Base-by-base conservation (phyloP, 768 basidiomycete species). In the Mycena olivaceomarginata region DNA sequence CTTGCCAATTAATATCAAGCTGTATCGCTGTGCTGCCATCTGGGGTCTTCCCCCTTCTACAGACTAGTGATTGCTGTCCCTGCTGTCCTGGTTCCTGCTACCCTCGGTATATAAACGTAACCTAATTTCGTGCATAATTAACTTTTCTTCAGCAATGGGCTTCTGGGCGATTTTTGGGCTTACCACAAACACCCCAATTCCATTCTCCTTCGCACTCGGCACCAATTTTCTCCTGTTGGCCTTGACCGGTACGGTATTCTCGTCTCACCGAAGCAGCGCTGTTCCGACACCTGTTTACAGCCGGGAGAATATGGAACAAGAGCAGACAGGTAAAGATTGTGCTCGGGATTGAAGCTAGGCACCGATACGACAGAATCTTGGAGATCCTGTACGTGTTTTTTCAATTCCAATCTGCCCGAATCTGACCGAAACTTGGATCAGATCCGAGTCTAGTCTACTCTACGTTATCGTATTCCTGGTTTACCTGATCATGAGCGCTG, bases 401-500 rank as follows among this genome's bases (percentile, higher is more conserved):
- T 31, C 31, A 31, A 31, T 31, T 31, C 31, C 31, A 31, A 31
- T 31, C 31, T 31, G 31, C 31, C 4, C 31, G 31, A 31, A 31
- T 31, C 31, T 31, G 31, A 2, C 31, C 2, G 31, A 31, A 4
- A 31, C 31, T 31, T 31, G 31, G 31, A 31, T 3, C 39, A 73
- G 72, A 53, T 73, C 65, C 65, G 72, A 73, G 13, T 73, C 72
- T 4, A 73, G 72, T n/a, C 57, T 73, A 15, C 57, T 73, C 8
- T 73, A 73, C 37, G 41, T 73, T 1, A 3, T 72, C 4, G 13
- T 7, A 9, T 37, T 72, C 7, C n/a, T 67, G 12, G 25, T 73
- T 6, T 73, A 73, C 45, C 1, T 67, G 43, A 46, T 73, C 11
- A 8, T 56, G 12, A 43, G 16, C 48, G 31, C 40, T 25, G n/a